These are phyloP conservation scores for Malus hybrid DNA, from an alignment of 331 rosid species.

Conservation along the genomic window DNA sequence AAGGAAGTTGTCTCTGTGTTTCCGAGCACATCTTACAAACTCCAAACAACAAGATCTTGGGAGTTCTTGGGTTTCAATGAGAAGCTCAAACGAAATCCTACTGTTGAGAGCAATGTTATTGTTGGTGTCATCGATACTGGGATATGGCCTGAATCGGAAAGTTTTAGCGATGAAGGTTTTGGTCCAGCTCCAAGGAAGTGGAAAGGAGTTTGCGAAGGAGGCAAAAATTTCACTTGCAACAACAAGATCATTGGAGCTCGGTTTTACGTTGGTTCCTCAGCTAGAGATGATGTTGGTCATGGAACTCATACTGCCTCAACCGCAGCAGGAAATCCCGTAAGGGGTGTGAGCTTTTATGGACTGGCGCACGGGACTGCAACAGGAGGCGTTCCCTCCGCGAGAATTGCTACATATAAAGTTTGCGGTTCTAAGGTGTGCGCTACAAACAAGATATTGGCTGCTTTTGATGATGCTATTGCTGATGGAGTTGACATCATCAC, in stretches of 20 bases:
- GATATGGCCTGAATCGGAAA: constrained; percentile 32
- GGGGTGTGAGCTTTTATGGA: constrained; percentile 14
- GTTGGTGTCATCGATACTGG: constrained; percentile 31
- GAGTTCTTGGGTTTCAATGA: constrained; percentile 25
- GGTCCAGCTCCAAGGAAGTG: constrained; percentile 31
- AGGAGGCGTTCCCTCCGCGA: constrained; percentile 34
- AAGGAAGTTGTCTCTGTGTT: constrained; percentile 27
- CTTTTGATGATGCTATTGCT: constrained; percentile 36
- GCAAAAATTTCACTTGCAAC: constrained; percentile 24
- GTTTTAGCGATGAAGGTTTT: constrained; percentile 22
- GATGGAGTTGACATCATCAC: constrained; percentile 32
- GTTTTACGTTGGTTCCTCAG: neutral
- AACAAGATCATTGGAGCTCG: constrained; percentile 31
- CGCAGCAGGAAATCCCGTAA: constrained; percentile 22
- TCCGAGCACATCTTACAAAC: constrained; percentile 8
- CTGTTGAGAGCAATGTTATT: constrained; percentile 17
- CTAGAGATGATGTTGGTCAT: constrained; percentile 17
- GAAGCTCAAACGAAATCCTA: neutral
- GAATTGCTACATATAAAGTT: constrained; percentile 20
- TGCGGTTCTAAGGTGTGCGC: neutral
- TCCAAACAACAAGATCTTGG: constrained; percentile 39
- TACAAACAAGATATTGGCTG: neutral
- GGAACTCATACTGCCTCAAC: constrained; percentile 33
- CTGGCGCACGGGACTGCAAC: constrained; percentile 26
- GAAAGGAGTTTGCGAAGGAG: constrained; percentile 27